Evolutionary conservation across 2,329 filamentous ascomycete species (phyloP).

Genomic region (Paecilomyces variotii): DNA sequence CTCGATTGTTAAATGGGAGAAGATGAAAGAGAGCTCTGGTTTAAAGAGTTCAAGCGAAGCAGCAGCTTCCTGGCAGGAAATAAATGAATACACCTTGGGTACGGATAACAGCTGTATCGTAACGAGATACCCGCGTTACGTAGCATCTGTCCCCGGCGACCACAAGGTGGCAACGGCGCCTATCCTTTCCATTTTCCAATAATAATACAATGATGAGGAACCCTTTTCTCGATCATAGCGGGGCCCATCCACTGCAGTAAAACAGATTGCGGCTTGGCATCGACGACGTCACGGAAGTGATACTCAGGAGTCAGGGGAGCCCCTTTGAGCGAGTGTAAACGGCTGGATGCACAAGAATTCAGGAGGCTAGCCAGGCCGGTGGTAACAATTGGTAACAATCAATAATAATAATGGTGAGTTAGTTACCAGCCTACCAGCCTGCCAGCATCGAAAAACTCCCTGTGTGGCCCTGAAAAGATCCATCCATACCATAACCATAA

Average conservation of each 20-base stretch:
- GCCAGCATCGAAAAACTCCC: neutral
- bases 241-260: neutral
- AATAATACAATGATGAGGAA: neutral
- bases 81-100: neutral
- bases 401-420: neutral
- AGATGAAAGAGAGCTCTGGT: neutral
- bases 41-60: neutral
- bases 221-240: neutral
- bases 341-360: neutral
- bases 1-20: neutral
- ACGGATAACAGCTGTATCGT: neutral
- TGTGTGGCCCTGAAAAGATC: neutral
- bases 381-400: neutral
- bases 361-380: neutral
- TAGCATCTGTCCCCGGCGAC: neutral
- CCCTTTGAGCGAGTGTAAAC: neutral
- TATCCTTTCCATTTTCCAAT: neutral
- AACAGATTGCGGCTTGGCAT: neutral
- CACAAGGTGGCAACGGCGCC: neutral
- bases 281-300: neutral
- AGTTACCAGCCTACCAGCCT: neutral
- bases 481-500: neutral
- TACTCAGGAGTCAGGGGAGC: neutral
- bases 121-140: neutral
- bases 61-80: neutral